Conservation (phyloP, 1,284 basidiomycete genomes). For the Boletus calvinii region DNA sequence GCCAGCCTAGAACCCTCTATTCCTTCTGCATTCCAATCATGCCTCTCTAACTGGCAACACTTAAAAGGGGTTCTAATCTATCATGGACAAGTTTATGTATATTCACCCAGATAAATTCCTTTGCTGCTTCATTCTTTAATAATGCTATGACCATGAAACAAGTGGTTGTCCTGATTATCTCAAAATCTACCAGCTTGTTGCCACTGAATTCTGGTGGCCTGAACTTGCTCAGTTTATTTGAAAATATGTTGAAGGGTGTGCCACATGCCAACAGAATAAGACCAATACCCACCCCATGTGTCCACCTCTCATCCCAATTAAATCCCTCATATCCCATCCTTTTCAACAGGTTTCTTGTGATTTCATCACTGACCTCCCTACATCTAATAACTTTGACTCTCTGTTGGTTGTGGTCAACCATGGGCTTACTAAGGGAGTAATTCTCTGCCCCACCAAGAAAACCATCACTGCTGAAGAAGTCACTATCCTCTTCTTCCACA, state of each 20-base stretch:
- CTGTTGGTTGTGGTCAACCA: slow-evolving; percentile 25
- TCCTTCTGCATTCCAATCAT: too few species aligned
- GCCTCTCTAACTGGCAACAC: too few species aligned
- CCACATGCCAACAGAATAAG: slow-evolving; percentile 5
- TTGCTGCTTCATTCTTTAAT: too few species aligned
- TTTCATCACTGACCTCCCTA: not conserved
- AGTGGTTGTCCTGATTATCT: too few species aligned
- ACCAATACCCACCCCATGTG: not conserved
- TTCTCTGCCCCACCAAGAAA: not conserved
- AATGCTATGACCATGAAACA: too few species aligned
- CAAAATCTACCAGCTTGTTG: too few species aligned
- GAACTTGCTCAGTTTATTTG: not conserved
- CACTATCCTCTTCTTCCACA: not conserved
- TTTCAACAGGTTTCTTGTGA: not conserved
- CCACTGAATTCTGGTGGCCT: too few species aligned
- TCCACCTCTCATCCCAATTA: rapidly evolving
- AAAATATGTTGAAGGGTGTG: slow-evolving; percentile 13
- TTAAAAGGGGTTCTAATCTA: too few species aligned
- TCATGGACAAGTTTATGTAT: too few species aligned
- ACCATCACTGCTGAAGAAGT: not conserved
- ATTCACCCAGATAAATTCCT: too few species aligned
- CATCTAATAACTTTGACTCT: slow-evolving; percentile 6
- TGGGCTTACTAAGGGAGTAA: slow-evolving; percentile 1
- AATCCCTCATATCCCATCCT: not conserved
- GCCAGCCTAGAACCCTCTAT: too few species aligned